Evolutionary conservation across 2,329 filamentous ascomycete species (phyloP), one percentile per base, ranked within the genome.

Genomic region (Nemania sp.): DNA sequence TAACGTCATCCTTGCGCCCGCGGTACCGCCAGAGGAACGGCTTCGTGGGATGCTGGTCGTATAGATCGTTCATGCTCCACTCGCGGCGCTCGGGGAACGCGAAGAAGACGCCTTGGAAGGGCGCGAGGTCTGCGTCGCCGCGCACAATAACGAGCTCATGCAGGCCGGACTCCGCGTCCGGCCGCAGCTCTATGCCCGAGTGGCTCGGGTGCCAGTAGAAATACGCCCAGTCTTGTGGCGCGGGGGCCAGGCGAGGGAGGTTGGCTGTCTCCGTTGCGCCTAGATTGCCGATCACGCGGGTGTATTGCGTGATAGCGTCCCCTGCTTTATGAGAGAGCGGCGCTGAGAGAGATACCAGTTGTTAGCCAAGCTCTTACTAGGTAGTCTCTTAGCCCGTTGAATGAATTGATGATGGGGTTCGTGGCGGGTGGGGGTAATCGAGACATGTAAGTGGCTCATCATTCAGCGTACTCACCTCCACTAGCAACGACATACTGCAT

Each of bases 21-120:
- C 47, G 39, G 29, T 51, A 57, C 5, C 47, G 46, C 47, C 54
- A 51, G 20, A 51, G 25, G 39, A 51, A 51, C 11, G 54, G 47
- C 47, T 46, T 45, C 3, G 47, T 45, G 5, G 47, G 54, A 7
- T 57, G 47, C n/a, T 39, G 47, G 15, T 51, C 54, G 15, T 51
- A 57, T 3, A 57, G 47, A 7, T 57, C 54, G 47, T 57, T 57
- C 54, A 57, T 57, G 1, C 47, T 21, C 54, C 54, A 42, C 25
- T 56, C 54, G 2, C 15, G 12, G 5, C 40, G 37, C 3, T 56
- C 21, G 1, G 54, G 54, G 37, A 56, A 56, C 10, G 54, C 45
- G 46, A 43, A 37, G 54, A 56, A 56, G 20, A 49, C 21, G 35
- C 45, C 54, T 35, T 56, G 54, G 37, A 43, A 56, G 5, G 54